Evolutionary conservation across 176 grass and related monocot genomes (phyloP).

Genomic region (Ampelocalamus luodianensis): DNA sequence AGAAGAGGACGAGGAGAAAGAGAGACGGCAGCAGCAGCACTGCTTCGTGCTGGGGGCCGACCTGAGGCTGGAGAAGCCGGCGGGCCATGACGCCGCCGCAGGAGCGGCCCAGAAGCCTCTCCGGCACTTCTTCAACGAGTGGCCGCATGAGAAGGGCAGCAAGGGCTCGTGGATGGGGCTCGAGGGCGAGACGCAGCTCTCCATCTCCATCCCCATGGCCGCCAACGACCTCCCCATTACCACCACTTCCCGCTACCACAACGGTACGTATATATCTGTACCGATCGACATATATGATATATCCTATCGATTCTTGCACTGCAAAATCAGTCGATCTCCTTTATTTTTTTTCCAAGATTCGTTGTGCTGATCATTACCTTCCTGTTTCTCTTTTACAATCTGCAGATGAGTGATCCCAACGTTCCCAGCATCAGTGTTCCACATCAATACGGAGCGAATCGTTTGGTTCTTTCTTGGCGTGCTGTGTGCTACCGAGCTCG

Average conservation of each 20-base stretch:
- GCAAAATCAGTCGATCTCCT: neutral
- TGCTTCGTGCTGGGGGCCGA: slow-evolving; percentile 85
- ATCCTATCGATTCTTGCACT: neutral
- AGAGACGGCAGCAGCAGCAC: slow-evolving; percentile 74
- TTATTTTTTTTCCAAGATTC: neutral
- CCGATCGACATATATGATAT: neutral
- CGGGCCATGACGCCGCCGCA: neutral
- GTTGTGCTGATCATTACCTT: neutral
- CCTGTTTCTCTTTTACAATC: neutral
- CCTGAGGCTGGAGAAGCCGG: slow-evolving; percentile 72
- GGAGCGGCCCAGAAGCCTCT: slow-evolving; percentile 65
- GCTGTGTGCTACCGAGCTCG: neutral
- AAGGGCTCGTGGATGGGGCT: slow-evolving; percentile 77
- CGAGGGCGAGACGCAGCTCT: slow-evolving; percentile 71
- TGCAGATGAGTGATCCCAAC: slow-evolving; percentile 46
- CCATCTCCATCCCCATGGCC: slow-evolving; percentile 68
- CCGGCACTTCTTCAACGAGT: slow-evolving; percentile 84
- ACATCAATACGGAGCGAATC: neutral
- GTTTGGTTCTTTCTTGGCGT: neutral
- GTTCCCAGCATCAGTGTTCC: neutral
- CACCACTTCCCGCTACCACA: slow-evolving; percentile 55
- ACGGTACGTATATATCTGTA: slow-evolving; percentile 6
- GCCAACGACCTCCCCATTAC: slow-evolving; percentile 58
- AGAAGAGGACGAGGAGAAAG: slow-evolving; percentile 47
- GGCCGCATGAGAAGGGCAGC: slow-evolving; percentile 64